Percentiles rank a stretch among this genome's conserved stretches.
Evolutionary conservation across 768 basidiomycete species (phyloP).

Genomic region (Kwoniella shandongensis): DNA sequence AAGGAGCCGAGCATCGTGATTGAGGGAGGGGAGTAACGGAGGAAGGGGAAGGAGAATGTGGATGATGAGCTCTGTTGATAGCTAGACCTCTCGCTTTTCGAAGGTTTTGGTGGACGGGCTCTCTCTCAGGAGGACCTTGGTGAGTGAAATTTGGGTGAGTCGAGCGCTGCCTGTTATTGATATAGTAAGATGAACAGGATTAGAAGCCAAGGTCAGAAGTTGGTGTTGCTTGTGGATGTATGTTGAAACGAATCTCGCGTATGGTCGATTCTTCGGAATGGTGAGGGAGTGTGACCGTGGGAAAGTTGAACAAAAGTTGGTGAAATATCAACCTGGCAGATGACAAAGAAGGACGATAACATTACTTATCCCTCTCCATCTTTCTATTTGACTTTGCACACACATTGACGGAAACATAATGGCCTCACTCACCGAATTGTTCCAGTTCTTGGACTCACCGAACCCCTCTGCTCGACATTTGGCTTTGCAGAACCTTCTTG

Average conservation of each 20-base stretch:
- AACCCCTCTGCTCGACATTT: conserved; percentile 86
- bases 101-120: too few relatives aligned
- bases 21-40: not conserved
- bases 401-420: conserved; percentile 25
- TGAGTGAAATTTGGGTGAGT: too few relatives aligned
- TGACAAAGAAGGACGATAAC: too few relatives aligned
- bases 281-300: conserved; percentile 15
- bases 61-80: conserved; percentile 1
- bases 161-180: too few relatives aligned
- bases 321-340: too few relatives aligned
- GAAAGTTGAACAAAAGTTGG: conserved; percentile 1
- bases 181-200: too few relatives aligned
- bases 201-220: too few relatives aligned
- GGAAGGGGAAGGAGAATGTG: not conserved
- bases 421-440: conserved; percentile 61
- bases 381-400: not conserved
- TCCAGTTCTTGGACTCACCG: conserved; percentile 78
- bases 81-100: too few relatives aligned
- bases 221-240: too few relatives aligned
- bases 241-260: too few relatives aligned
- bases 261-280: too few relatives aligned
- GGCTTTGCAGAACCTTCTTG: conserved; percentile 77
- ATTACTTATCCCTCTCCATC: not conserved
- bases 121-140: too few relatives aligned
- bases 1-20: conserved; percentile 29